Evolutionary conservation across 352 stramenopile species (phyloP).

Genomic region (Phytophthora chlamydospora): DNA sequence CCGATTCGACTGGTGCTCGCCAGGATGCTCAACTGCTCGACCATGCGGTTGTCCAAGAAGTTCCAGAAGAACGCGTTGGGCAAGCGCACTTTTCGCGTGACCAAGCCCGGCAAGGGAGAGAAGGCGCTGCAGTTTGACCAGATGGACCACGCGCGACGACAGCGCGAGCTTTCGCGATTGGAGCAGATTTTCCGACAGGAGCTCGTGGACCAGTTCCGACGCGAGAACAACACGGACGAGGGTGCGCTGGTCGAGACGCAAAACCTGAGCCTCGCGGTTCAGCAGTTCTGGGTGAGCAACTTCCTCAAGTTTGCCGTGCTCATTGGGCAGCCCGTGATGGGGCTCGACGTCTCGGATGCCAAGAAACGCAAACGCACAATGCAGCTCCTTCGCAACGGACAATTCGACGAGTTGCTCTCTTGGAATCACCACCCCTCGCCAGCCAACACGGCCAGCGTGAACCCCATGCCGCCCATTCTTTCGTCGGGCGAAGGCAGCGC

Average conservation of each 20-base stretch:
- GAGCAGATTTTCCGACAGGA: constrained; percentile 84
- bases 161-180: constrained; percentile 74
- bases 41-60: constrained; percentile 90
- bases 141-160: constrained; percentile 64
- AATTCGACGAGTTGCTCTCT: constrained; percentile 76
- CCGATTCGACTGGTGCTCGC: constrained; percentile 83
- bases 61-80: constrained; percentile 90
- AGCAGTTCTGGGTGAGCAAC: constrained; percentile 88
- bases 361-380: constrained; percentile 87
- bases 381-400: constrained; percentile 76
- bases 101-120: constrained; percentile 67
- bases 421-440: constrained; percentile 57
- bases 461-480: constrained; percentile 43
- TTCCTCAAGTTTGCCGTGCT: constrained; percentile 86
- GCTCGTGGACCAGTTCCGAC: constrained; percentile 79
- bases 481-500: constrained; percentile 10
- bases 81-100: constrained; percentile 85
- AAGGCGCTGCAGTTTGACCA: constrained; percentile 75
- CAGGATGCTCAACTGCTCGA: constrained; percentile 89
- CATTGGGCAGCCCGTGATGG: constrained; percentile 74
- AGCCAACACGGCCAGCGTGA: constrained; percentile 45
- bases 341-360: constrained; percentile 75
- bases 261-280: constrained; percentile 74
- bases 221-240: constrained; percentile 86
- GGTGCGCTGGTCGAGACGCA: constrained; percentile 73